Base-by-base conservation (phyloP, 2,329 filamentous ascomycete genomes). In the Aureobasidium sp. region DNA sequence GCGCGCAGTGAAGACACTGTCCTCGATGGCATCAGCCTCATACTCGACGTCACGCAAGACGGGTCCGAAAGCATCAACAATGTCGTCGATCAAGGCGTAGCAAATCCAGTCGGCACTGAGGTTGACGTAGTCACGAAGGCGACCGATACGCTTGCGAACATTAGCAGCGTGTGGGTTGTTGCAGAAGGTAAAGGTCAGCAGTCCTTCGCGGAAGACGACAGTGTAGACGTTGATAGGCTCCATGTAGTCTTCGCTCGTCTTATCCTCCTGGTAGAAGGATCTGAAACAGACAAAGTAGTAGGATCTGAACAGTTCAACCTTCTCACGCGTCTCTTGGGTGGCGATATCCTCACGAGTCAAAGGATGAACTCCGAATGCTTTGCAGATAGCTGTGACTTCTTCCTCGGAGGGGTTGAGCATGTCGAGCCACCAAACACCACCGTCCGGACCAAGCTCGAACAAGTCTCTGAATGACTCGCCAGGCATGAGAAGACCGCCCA, bases 281-380 rank as follows among this genome's bases (percentile, higher is more conserved):
- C 93, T 87, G 82, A 97, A 99, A 74, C 90, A 96, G 56, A 96
- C 90, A 74, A 99, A 97, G 77, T 99, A 99, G 78, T 99, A 99
- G 46, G 91, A 91, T 27, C 90, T 89, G 78, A 99, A 99, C 27
- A 99, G 82, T 76, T 99, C 94, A 62, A 99, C 96, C 80, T 99
- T 99, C 78, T 99, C 94, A 47, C 94, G 91, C 12, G 92, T 89
- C 76, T 99, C 94, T 73, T 97, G 91, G 0, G 90, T 96, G 64
- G 88, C 87, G 68, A 99, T 97, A 79, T 99, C 94, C 75, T 99
- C 94, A 42, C 93, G 90, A 0, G 94, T 99, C 74, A 99, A 79
- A 37, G 93, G 93, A 75, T 99, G 94, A 61, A 99, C 89, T 15
- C 91, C 91, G 75, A 99, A 99, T 5, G 94, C 92, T 71, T 92